A percentile compares a stretch with the other conserved stretches of the same genome.
phyloP scores from a whole-genome alignment of 2,329 filamentous ascomycete genomes.

The Aspergillus fructus region DNA sequence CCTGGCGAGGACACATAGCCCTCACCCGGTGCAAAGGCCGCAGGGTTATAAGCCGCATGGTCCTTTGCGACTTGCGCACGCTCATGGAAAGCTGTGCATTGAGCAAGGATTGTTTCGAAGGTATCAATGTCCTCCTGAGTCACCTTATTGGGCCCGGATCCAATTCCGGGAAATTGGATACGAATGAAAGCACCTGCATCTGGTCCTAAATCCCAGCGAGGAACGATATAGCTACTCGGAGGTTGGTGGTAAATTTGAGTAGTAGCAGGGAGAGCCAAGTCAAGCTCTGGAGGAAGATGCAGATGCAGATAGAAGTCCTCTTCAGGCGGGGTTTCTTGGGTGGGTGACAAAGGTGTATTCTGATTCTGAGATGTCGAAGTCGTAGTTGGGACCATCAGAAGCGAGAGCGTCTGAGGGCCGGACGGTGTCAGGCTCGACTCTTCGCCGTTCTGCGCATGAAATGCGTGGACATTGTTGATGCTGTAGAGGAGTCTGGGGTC shows the following conservation, averaged over 20 bases:
- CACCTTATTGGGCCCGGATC: constrained; percentile 62
- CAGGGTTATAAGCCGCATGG: constrained; percentile 69
- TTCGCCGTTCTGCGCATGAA: constrained; percentile 83
- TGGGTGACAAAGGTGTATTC: constrained; percentile 31
- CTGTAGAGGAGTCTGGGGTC: constrained; percentile 44
- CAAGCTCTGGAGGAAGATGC: constrained; percentile 89
- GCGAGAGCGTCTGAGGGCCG: constrained; percentile 84
- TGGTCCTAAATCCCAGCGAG: constrained; percentile 88
- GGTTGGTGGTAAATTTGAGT: constrained; percentile 98
- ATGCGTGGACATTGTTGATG: constrained; percentile 82
- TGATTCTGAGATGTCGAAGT: constrained; percentile 60
- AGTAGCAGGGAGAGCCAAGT: constrained; percentile 87
- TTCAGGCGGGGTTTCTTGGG: constrained; percentile 59
- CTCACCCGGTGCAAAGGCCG: constrained; percentile 75
- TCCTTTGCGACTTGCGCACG: constrained; percentile 64
- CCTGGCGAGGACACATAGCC: constrained; percentile 60
- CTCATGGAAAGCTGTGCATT: constrained; percentile 94
- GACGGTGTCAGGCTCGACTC: constrained; percentile 80
- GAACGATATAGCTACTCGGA: constrained; percentile 88
- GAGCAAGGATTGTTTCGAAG: constrained; percentile 96
- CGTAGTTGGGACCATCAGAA: constrained; percentile 93
- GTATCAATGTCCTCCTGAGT: constrained; percentile 92
- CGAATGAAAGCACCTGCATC: constrained; percentile 88
- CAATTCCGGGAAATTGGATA: constrained; percentile 80
- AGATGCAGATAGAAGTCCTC: constrained; percentile 98